A percentile compares a stretch with the other conserved stretches of the same genome.
phyloP scores from a whole-genome alignment of 2,329 filamentous ascomycete species.

The Didymellaceae sp. region DNA sequence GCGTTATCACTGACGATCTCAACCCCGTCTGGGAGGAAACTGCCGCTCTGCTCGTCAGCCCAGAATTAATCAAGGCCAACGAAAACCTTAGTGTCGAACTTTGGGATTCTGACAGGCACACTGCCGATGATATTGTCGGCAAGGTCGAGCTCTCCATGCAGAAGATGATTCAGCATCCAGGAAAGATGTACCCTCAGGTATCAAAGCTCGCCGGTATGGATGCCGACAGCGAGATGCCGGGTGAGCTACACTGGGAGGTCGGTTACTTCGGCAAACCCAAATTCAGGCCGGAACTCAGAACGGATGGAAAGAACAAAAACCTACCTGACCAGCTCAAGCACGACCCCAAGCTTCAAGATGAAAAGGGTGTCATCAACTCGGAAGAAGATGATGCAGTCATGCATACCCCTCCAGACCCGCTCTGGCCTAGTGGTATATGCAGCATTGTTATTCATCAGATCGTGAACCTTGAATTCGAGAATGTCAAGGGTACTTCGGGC shows the following conservation, averaged over 20 bases:
- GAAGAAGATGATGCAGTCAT: slow-evolving; percentile 82
- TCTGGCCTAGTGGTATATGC: slow-evolving; percentile 91
- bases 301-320: slow-evolving; percentile 81
- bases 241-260: slow-evolving; percentile 93
- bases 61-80: slow-evolving; percentile 89
- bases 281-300: slow-evolving; percentile 82
- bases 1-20: slow-evolving; percentile 92
- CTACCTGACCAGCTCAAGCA: slow-evolving; percentile 77
- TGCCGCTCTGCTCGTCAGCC: slow-evolving; percentile 82
- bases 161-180: slow-evolving; percentile 91
- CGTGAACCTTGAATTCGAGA: slow-evolving; percentile 89
- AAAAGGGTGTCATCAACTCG: slow-evolving; percentile 79
- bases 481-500: slow-evolving; percentile 83
- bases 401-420: slow-evolving; percentile 90
- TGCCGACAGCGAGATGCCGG: slow-evolving; percentile 86
- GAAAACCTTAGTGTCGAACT: slow-evolving; percentile 93
- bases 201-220: slow-evolving; percentile 85
- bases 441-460: slow-evolving; percentile 92
- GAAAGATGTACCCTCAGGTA: slow-evolving; percentile 88
- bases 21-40: slow-evolving; percentile 94
- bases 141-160: slow-evolving; percentile 94
- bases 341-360: slow-evolving; percentile 80
- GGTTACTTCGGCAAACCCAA: slow-evolving; percentile 93
- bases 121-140: slow-evolving; percentile 92
- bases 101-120: slow-evolving; percentile 94